These are phyloP conservation scores for Leccinum cinnamomeum DNA, from an alignment of 1,284 basidiomycete genomes.

Conservation along the genomic window DNA sequence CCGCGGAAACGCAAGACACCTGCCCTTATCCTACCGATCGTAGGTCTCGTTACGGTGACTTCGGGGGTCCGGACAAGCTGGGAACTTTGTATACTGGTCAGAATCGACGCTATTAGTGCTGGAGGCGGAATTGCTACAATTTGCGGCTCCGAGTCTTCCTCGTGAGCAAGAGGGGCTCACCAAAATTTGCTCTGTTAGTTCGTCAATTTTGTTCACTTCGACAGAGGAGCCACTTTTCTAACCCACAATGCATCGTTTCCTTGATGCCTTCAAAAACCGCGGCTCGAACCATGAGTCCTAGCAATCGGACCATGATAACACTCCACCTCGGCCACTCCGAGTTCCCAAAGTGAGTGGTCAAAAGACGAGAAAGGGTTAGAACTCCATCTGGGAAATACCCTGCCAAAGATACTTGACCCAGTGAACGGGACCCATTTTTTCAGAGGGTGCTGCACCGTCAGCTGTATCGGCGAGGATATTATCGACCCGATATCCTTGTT, in stretches of 20 bases:
- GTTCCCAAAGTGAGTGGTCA: slow-evolving; percentile 5
- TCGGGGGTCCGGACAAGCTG: too few species aligned
- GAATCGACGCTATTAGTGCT: too few species aligned
- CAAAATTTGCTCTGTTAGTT: neutral
- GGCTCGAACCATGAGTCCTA: neutral
- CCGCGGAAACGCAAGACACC: neutral
- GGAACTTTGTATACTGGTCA: too few species aligned
- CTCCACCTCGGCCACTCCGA: neutral
- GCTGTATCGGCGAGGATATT: too few species aligned
- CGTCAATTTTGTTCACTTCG: neutral
- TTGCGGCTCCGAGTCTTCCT: neutral
- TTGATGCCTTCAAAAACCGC: slow-evolving; percentile 9
- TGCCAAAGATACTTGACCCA: slow-evolving; percentile 12
- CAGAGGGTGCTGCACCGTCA: too few species aligned
- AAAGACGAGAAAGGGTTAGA: neutral
- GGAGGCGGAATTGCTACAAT: neutral
- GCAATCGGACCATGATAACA: neutral
- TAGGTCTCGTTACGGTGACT: too few species aligned
- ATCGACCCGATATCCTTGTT: too few species aligned
- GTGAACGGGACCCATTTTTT: slow-evolving; percentile 1
- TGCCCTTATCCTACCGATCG: neutral
- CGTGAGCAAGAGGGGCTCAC: neutral
- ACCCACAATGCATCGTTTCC: slow-evolving; percentile 12
- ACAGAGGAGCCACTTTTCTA: neutral
- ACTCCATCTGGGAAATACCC: slow-evolving; percentile 5